Percentiles rank a stretch among this genome's conserved stretches.
phyloP scores from a whole-genome alignment of 2,329 filamentous ascomycete species.

The Bertia moriformis region DNA sequence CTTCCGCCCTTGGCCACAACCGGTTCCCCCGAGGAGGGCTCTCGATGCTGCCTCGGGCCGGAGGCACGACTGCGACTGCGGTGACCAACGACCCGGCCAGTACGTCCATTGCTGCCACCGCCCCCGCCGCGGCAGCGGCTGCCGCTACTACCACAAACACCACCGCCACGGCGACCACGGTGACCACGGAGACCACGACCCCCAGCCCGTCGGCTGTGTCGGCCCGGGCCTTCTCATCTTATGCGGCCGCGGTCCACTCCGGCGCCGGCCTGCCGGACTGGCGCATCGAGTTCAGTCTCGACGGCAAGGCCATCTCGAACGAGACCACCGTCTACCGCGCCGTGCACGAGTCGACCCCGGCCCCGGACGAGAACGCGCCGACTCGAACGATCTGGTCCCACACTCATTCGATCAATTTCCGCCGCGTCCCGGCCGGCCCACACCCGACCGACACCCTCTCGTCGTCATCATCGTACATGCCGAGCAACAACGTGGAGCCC shows the following conservation, averaged over 20 bases:
- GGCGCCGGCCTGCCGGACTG: constrained; percentile 73
- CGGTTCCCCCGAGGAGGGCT: too few species aligned
- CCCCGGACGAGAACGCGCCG: constrained; percentile 46
- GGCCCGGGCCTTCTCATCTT: constrained; percentile 60
- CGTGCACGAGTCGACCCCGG: constrained; percentile 50
- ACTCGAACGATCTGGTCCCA: constrained; percentile 76
- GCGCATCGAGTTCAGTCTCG: constrained; percentile 91
- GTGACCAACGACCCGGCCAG: too few species aligned
- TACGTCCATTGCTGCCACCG: too few species aligned
- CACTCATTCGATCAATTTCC: constrained; percentile 83
- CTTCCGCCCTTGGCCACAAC: constrained; percentile 17
- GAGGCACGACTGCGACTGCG: too few species aligned
- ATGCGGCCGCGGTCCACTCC: constrained; percentile 69
- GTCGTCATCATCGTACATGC: constrained; percentile 31
- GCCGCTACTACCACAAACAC: constrained; percentile 6
- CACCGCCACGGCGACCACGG: constrained; percentile 10
- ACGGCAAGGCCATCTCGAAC: constrained; percentile 68
- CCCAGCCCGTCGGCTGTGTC: constrained; percentile 34
- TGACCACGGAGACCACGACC: constrained; percentile 17
- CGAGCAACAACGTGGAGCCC: constrained; percentile 34
- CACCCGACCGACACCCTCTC: constrained; percentile 57
- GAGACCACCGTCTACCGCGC: constrained; percentile 94
- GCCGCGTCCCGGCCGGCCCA: constrained; percentile 68
- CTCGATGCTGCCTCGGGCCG: too few species aligned
- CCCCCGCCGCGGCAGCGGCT: constrained; percentile 22